Percentiles rank a stretch among this genome's conserved stretches.
Conservation (phyloP, 768 basidiomycete species). For the Boletus subcaerulescens region DNA sequence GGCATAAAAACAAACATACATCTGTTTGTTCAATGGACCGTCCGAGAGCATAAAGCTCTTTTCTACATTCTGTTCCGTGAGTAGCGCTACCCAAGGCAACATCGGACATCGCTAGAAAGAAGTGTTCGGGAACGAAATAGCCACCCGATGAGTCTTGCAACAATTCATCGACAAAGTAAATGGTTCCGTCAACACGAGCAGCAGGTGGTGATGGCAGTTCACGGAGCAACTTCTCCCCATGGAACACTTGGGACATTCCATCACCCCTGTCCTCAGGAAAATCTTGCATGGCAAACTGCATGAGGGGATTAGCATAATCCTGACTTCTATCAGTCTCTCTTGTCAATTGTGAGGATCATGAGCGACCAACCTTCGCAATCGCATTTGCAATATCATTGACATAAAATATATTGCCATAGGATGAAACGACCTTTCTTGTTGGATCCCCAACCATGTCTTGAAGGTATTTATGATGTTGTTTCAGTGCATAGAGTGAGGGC, state of each 20-base stretch:
- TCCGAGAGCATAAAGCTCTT: background rate
- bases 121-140: conserved; percentile 16
- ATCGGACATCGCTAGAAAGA: background rate
- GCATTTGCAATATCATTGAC: background rate
- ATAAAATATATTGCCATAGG: background rate
- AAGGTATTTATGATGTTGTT: background rate
- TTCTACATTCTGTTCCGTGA: too few species aligned
- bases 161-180: background rate
- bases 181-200: background rate
- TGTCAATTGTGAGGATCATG: too few species aligned
- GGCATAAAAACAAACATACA: too few species aligned
- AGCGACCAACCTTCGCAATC: background rate
- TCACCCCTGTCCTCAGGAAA: background rate
- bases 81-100: too few species aligned
- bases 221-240: background rate
- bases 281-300: background rate
- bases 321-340: background rate
- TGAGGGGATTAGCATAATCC: background rate
- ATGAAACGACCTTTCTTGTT: background rate
- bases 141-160: background rate
- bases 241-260: background rate
- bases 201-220: background rate
- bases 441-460: background rate
- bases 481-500: conserved; percentile 20
- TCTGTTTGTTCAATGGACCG: too few species aligned